Evolutionary conservation across 1,284 basidiomycete species (phyloP).

Genomic region (Leucoagaricus sp.): DNA sequence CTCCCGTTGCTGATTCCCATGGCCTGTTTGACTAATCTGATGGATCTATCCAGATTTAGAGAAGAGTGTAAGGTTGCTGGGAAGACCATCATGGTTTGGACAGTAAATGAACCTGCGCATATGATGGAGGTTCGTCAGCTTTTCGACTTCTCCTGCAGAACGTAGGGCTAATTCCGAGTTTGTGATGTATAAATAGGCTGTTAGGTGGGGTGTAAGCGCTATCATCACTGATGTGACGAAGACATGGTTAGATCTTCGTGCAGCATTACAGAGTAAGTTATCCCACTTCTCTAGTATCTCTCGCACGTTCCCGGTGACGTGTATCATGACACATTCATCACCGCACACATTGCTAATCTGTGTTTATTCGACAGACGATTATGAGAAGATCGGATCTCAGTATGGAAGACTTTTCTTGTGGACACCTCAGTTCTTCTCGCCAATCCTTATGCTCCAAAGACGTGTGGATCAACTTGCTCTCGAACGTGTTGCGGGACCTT

Average conservation of each 20-base stretch:
- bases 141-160: conserved; percentile 7
- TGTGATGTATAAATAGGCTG: conserved; percentile 52
- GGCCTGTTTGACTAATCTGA: background rate
- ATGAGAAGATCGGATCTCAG: conserved; percentile 59
- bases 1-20: background rate
- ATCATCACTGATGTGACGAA: conserved; percentile 89
- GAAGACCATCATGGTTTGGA: conserved; percentile 96
- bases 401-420: conserved; percentile 75
- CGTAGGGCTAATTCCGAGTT: background rate
- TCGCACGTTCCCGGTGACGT: conserved; percentile 6
- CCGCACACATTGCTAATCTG: background rate
- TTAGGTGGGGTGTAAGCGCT: conserved; percentile 87
- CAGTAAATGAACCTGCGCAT: conserved; percentile 87
- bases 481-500: conserved; percentile 57
- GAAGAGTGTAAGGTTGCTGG: conserved; percentile 76
- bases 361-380: conserved; percentile 51
- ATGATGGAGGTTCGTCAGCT: conserved; percentile 85
- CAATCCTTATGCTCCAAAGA: conserved; percentile 37
- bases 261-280: conserved; percentile 62
- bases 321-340: background rate
- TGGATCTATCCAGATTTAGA: conserved; percentile 57
- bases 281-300: background rate
- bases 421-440: conserved; percentile 67
- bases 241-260: conserved; percentile 75
- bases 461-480: conserved; percentile 34